Evolutionary conservation across 257 asterid species (phyloP), one percentile per base, ranked within the genome.

Genomic region (Nicotiana tomentosiformis): DNA sequence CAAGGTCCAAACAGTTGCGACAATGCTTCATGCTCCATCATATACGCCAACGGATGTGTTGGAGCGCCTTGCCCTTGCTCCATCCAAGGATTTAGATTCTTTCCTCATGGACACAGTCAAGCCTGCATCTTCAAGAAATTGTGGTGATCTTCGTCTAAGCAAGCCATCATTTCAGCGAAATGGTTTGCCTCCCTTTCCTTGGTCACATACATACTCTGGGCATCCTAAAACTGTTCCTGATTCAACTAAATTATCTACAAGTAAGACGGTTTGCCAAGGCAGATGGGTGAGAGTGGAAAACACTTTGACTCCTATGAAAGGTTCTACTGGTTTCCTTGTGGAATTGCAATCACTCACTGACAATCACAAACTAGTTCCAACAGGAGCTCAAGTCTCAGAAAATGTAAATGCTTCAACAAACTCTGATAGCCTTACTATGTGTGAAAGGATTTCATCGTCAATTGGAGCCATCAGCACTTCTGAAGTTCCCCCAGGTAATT

Each of bases 111-210:
- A 96, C 84, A 90, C 94, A 33, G 83, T 85, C 90, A 96, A 88
- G 84, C 82, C 90, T 84, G 67, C 84, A 43, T 83, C 96, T 69
- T 89, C 94, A 51, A 92, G 91, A 89, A 89, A 72, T 76, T 80
- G 80, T 80, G 68, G 86, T 43, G 99, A 96, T 84, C 87, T 90
- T 61, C 98, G 97, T 77, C 35, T 82, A 82, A 92, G 93, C 78
- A 96, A 92, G 88, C 56, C 88, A 32, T 82, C 81, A 60, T 74
- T 90, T 81, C 89, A 90, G 61, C 89, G 94, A 86, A 84, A 87
- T 87, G 98, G 99, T 80, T 86, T 94, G 89, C 97, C 97, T 26
- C 97, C 98, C 85, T 96, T 96, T 86, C 87, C 97, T 69, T 96
- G 99, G 98, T 96, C 99, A 18, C 91, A 92, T 80, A 84, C 93